These are phyloP conservation scores for Schizochytrium sp. DNA, from an alignment of 108 stramenopile genomes.

Conservation along the genomic window DNA sequence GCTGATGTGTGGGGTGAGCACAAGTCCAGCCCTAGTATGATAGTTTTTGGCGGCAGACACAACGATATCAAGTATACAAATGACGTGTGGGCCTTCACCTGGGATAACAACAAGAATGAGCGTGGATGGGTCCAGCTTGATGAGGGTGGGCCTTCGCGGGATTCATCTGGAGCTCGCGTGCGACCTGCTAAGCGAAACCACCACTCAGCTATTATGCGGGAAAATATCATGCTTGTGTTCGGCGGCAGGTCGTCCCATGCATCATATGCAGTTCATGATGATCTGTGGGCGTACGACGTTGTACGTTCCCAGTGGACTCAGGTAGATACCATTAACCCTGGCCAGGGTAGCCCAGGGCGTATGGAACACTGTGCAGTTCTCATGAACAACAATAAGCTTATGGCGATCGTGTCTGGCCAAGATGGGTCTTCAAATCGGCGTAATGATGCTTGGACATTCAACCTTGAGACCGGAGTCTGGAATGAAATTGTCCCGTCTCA, in stretches of 20 bases:
- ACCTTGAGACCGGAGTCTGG: conserved; percentile 5
- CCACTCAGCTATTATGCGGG: conserved; percentile 17
- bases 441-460: conserved; percentile 21
- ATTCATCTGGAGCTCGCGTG: neutral
- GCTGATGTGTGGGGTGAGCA: neutral
- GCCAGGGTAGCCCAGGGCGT: neutral
- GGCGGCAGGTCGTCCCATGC: conserved; percentile 37
- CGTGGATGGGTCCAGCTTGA: conserved; percentile 22
- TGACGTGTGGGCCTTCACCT: conserved; percentile 40
- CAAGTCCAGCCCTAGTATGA: neutral
- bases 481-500: neutral
- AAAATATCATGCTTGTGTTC: conserved; percentile 38
- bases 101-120: neutral
- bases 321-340: neutral
- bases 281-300: conserved; percentile 20
- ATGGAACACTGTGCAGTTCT: conserved; percentile 52
- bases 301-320: neutral
- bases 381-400: conserved; percentile 18
- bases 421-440: conserved; percentile 12
- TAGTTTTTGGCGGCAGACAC: conserved; percentile 10
- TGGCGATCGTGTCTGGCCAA: conserved; percentile 39
- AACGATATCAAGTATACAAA: conserved; percentile 35
- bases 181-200: conserved; percentile 23
- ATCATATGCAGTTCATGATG: conserved; percentile 24
- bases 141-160: neutral